A percentile compares a stretch with the other conserved stretches of the same genome.
Conservation (phyloP, 176 grass and related monocot genomes). For the Avena atlantica region DNA sequence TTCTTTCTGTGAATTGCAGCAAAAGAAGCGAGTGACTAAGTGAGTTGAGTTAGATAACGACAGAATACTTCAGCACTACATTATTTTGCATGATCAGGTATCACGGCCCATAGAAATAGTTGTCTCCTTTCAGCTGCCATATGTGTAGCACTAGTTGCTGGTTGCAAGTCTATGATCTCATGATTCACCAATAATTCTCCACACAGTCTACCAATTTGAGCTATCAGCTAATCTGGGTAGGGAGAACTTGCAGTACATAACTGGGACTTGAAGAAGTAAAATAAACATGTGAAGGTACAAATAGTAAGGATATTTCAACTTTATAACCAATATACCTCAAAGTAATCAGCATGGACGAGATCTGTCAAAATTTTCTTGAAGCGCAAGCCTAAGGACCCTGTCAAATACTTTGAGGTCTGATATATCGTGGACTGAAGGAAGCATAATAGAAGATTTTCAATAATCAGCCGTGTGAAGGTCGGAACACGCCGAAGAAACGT, state of each 20-base stretch:
- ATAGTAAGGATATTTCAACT: not conserved
- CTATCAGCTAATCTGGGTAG: not conserved
- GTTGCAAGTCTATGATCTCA: conserved; percentile 7
- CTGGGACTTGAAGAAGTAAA: not conserved
- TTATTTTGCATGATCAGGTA: conserved; percentile 28
- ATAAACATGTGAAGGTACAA: conserved; percentile 8
- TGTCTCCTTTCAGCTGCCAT: not conserved
- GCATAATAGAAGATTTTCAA: conserved; percentile 93
- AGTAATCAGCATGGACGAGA: conserved; percentile 92
- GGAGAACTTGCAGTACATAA: not conserved
- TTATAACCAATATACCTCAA: conserved; percentile 66
- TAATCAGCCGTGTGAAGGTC: conserved; percentile 76
- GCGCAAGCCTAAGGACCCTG: conserved; percentile 72
- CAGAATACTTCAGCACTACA: not conserved
- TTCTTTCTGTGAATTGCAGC: conserved; percentile 9
- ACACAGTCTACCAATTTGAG: not conserved
- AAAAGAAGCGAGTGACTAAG: conserved; percentile 24
- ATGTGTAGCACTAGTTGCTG: not conserved
- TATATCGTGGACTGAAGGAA: conserved; percentile 85
- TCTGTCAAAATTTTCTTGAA: conserved; percentile 99
- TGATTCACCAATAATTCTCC: conserved; percentile 12
- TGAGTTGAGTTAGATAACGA: conserved; percentile 8
- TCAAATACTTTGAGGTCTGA: conserved; percentile 93
- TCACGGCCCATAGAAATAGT: not conserved
- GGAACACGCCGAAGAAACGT: conserved; percentile 90